These are phyloP conservation scores for Ophiostoma pallidulum DNA, from an alignment of 2,329 filamentous ascomycete genomes.

Conservation along the genomic window DNA sequence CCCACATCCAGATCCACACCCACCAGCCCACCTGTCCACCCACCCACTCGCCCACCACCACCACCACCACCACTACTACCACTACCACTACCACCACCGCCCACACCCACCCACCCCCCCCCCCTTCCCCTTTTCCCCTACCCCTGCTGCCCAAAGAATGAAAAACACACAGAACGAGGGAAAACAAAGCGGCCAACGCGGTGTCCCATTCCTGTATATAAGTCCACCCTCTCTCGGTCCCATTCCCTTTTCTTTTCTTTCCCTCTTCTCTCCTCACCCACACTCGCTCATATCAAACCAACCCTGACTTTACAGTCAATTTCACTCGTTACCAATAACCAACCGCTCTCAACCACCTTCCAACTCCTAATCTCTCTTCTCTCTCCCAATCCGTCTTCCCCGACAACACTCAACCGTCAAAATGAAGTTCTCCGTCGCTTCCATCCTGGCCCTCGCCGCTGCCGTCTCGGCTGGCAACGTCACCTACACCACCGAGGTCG, in stretches of 20 bases:
- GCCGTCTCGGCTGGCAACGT: conserved; percentile 35
- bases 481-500: conserved; percentile 54
- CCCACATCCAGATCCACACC: too few relatives aligned
- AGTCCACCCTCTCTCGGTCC: conserved; percentile 17
- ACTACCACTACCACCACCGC: not conserved
- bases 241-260: conserved; percentile 28
- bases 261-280: conserved; percentile 37
- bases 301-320: conserved; percentile 48
- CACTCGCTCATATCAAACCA: conserved; percentile 35
- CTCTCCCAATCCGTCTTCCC: conserved; percentile 23
- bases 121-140: not conserved
- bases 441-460: conserved; percentile 42
- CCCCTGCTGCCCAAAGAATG: too few relatives aligned
- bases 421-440: conserved; percentile 54
- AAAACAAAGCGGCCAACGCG: not conserved
- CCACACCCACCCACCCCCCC: not conserved
- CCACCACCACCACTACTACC: too few relatives aligned
- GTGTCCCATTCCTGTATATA: conserved; percentile 16
- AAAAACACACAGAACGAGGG: too few relatives aligned
- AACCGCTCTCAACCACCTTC: conserved; percentile 20
- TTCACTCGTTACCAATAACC: conserved; percentile 42
- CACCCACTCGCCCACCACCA: too few relatives aligned
- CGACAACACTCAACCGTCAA: conserved; percentile 41
- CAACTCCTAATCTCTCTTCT: too few relatives aligned
- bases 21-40: too few relatives aligned